Percentiles rank a stretch among this genome's conserved stretches.
phyloP scores from a whole-genome alignment of 352 stramenopile species.

The Thalassiosira pacifica region DNA sequence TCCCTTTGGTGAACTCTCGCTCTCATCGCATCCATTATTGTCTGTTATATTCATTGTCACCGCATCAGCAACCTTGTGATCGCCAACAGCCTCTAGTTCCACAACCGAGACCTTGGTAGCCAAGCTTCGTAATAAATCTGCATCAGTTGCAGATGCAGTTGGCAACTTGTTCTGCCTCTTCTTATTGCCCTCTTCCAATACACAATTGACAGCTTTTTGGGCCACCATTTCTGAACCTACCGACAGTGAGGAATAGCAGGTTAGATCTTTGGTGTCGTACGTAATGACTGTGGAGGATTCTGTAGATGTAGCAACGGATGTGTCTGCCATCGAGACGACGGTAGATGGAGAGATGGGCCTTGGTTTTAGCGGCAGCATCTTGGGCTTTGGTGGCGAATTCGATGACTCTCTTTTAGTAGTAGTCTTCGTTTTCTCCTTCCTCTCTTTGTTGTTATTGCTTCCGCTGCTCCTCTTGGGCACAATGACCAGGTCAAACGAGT shows the following conservation, averaged over 20 bases:
- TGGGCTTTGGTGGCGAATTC: no score
- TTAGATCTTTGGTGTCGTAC: neutral
- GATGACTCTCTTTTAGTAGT: neutral
- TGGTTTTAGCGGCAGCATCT: no score
- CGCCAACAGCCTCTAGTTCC: constrained; percentile 48
- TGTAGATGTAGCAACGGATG: neutral
- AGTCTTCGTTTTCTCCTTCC: neutral
- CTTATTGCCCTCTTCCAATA: constrained; percentile 31
- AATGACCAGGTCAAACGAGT: neutral
- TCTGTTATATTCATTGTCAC: constrained; percentile 49
- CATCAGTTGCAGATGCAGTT: neutral
- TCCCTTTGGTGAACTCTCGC: no score
- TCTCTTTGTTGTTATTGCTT: neutral
- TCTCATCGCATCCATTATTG: no score
- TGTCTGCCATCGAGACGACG: neutral
- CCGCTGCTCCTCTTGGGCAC: constrained; percentile 1
- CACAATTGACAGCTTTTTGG: constrained; percentile 30
- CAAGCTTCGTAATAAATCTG: constrained; percentile 31
- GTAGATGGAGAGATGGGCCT: neutral
- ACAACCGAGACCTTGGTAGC: constrained; percentile 40
- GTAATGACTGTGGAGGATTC: neutral
- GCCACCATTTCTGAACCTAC: constrained; percentile 47
- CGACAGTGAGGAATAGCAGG: constrained; percentile 43
- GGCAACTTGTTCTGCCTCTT: constrained; percentile 7
- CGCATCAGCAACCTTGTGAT: constrained; percentile 41